phyloP scores from a whole-genome alignment of 805 yeast genomes.

The Pichia manshurica region DNA sequence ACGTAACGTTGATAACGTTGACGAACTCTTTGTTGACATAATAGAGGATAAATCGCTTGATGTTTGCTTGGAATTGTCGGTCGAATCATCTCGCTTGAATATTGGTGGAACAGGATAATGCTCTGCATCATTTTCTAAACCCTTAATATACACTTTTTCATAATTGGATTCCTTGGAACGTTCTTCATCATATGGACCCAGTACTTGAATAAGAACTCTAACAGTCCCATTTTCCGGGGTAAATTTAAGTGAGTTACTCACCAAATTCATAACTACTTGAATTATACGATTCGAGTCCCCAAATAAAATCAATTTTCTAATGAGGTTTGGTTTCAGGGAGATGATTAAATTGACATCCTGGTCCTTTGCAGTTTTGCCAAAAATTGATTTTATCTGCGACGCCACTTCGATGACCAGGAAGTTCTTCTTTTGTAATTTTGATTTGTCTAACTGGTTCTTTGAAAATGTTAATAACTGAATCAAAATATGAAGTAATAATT shows the following conservation, averaged over 20 bases:
- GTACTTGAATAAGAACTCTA: slow-evolving; percentile 50
- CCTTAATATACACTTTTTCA: slow-evolving; percentile 41
- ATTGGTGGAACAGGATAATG: slow-evolving; percentile 10
- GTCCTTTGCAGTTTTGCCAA: slow-evolving; percentile 71
- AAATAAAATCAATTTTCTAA: slow-evolving; percentile 58
- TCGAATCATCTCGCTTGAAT: not conserved
- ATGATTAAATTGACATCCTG: slow-evolving; percentile 66
- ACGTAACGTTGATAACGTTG: slow-evolving; percentile 25
- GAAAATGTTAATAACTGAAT: slow-evolving; percentile 89
- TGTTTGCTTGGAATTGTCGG: not conserved
- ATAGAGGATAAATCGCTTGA: slow-evolving; percentile 6
- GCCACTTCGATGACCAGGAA: slow-evolving; percentile 78
- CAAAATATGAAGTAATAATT: slow-evolving; percentile 76
- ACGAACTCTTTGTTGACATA: slow-evolving; percentile 2
- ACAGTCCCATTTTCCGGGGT: slow-evolving; percentile 88
- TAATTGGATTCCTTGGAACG: slow-evolving; percentile 38
- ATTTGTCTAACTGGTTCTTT: slow-evolving; percentile 80
- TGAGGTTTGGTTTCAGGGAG: slow-evolving; percentile 53
- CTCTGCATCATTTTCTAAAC: slow-evolving; percentile 13
- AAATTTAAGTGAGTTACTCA: slow-evolving; percentile 85
- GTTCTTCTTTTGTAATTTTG: slow-evolving; percentile 76
- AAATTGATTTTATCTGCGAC: slow-evolving; percentile 78
- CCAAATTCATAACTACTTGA: slow-evolving; percentile 88
- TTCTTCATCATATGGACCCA: slow-evolving; percentile 65
- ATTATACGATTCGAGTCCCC: slow-evolving; percentile 90